Conservation (phyloP, 805 yeast genomes). For the Candida oleophila region DNA sequence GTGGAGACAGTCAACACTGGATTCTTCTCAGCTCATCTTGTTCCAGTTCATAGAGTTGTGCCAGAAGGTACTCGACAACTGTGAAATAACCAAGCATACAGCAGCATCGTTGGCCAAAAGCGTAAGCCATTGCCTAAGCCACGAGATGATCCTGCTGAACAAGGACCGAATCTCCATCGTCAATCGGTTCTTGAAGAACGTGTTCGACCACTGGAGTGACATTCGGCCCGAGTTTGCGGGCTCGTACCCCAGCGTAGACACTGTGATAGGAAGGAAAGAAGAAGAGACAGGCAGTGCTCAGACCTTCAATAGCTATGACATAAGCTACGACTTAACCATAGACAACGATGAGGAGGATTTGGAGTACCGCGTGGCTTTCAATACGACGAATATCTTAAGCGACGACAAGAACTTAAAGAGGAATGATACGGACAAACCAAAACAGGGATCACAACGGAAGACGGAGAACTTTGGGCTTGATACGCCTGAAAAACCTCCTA, state of each 20-base stretch:
- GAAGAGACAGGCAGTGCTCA: constrained; percentile 14
- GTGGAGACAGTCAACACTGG: constrained; percentile 13
- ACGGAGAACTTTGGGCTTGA: neutral
- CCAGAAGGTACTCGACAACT: constrained; percentile 34
- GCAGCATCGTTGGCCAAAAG: constrained; percentile 42
- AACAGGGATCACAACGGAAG: neutral
- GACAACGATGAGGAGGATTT: constrained; percentile 22
- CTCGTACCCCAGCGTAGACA: constrained; percentile 11
- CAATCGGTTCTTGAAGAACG: constrained; percentile 50
- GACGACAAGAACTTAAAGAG: constrained; percentile 8
- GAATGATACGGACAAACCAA: constrained; percentile 5
- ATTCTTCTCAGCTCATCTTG: constrained; percentile 25
- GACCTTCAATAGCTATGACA: constrained; percentile 22
- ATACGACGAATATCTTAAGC: constrained; percentile 14
- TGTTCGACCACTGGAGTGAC: constrained; percentile 50
- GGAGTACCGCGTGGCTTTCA: constrained; percentile 12
- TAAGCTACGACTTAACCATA: constrained; percentile 30
- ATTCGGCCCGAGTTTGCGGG: constrained; percentile 15
- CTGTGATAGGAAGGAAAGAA: constrained; percentile 13
- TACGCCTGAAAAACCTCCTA: neutral
- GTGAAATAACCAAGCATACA: constrained; percentile 43
- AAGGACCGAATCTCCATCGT: constrained; percentile 52
- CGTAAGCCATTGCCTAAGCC: constrained; percentile 56
- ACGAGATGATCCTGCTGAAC: constrained; percentile 41
- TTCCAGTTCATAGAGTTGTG: constrained; percentile 45